Evolutionary conservation across 2,329 filamentous ascomycete genomes (phyloP), one percentile per base, ranked within the genome.

Genomic region (Clonostachys rosea): DNA sequence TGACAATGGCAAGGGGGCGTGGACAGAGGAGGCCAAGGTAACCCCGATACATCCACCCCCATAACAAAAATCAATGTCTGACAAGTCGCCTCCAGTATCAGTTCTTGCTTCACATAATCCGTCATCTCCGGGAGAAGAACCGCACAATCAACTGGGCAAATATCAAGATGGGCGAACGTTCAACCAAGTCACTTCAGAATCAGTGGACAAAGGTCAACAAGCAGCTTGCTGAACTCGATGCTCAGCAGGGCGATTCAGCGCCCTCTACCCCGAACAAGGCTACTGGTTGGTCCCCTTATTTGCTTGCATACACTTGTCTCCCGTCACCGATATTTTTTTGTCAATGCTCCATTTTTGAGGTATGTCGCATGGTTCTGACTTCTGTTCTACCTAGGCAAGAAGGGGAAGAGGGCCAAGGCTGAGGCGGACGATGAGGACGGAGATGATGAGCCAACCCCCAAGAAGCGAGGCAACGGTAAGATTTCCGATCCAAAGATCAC

Each of bases 21-120:
- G 67, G 67, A 69, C 64, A 2, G 66, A 68, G 1, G 59, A 64
- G 5, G 65, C 63, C 24, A 67, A 67, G 49, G 66, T 62, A 57
- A 49, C 49, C 40, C 4, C 24, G 8, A 30, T 30, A 30, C 9
- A 30, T 30, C 24, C 24, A 30, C 24, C 24, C 9, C 9, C 9
- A 30, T 10, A 10, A 30, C 2, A 10, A 10, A 6, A 30, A 30
- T 30, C 8, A 30, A 10, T 30, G 9, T 10, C 9, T 30, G 24
- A 30, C 24, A 30, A 3, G 24, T 30, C 8, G 24, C 24, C 24
- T 3, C 4, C 12, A 69, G 68, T 56, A 55, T 9, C 60, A 69
- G 34, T 57, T 70, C 7, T 54, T 69, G 5, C 50, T 70, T 2
- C 63, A 64, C 7, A 57, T 70, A 46, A 55, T 70, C 14, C 54